phyloP scores from a whole-genome alignment of 768 basidiomycete species.

The Hydnum rufescens region DNA sequence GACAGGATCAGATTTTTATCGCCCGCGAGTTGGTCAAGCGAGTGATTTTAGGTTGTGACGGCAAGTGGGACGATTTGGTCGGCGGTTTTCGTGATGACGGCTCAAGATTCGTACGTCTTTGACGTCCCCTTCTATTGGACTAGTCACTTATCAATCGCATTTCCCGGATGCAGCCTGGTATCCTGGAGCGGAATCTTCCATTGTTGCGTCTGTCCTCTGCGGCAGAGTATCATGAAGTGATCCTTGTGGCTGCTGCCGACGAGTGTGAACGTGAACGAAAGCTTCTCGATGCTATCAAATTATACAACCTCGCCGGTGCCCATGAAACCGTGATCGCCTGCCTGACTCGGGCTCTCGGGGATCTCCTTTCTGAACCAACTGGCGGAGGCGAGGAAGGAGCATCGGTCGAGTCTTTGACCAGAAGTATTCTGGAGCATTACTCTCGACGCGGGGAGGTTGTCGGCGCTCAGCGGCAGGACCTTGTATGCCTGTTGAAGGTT shows the following conservation, averaged over 20 bases:
- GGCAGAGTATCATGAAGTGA: constrained; percentile 54
- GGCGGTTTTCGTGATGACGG: constrained; percentile 86
- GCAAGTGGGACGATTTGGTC: constrained; percentile 81
- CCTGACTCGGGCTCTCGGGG: constrained; percentile 73
- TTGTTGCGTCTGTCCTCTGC: constrained; percentile 49
- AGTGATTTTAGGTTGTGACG: constrained; percentile 62
- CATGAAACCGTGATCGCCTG: constrained; percentile 74
- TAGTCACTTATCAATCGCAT: background rate
- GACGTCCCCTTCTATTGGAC: background rate
- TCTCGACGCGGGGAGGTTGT: constrained; percentile 38
- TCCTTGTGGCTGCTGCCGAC: constrained; percentile 66
- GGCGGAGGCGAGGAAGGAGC: constrained; percentile 41
- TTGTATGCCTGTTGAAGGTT: constrained; percentile 55
- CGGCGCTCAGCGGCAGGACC: constrained; percentile 53
- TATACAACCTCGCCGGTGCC: constrained; percentile 89
- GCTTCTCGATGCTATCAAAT: constrained; percentile 73
- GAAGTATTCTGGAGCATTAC: constrained; percentile 61
- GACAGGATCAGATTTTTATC: constrained; percentile 66
- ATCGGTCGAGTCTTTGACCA: constrained; percentile 50
- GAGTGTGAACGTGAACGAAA: constrained; percentile 62
- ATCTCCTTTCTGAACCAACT: constrained; percentile 47
- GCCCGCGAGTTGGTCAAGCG: constrained; percentile 66
- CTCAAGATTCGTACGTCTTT: constrained; percentile 69
- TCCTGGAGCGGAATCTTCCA: constrained; percentile 65
- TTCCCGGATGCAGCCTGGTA: constrained; percentile 46